Percentiles rank a stretch among this genome's conserved stretches.
phyloP scores from a whole-genome alignment of 164 flowering plant species.

The Piper longum region DNA sequence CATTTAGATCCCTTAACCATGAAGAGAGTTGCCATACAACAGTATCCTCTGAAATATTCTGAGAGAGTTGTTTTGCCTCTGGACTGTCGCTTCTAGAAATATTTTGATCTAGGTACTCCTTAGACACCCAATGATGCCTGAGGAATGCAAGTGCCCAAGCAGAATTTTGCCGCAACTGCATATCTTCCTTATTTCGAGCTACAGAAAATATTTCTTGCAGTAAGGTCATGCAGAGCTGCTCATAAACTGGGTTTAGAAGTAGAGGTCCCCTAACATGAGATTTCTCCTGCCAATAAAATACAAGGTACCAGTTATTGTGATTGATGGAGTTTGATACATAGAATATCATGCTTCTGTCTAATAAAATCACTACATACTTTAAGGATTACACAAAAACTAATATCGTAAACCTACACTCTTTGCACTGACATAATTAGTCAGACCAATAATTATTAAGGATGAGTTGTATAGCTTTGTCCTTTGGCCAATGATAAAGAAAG shows the following conservation, averaged over 20 bases:
- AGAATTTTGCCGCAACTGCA: conserved; percentile 59
- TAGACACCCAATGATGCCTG: conserved; percentile 38
- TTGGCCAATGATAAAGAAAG: no score
- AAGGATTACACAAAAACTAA: no score
- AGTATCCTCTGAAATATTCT: conserved; percentile 50
- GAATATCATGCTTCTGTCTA: no score
- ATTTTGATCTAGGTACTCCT: conserved; percentile 19
- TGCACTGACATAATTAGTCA: no score
- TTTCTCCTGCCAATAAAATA: conserved; percentile 31
- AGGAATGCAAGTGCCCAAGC: conserved; percentile 92
- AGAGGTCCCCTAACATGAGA: conserved; percentile 46
- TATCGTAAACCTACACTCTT: no score
- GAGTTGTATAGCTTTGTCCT: no score
- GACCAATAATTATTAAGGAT: no score
- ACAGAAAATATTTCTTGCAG: conserved; percentile 82
- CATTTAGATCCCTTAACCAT: conserved; percentile 55
- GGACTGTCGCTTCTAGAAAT: conserved; percentile 8
- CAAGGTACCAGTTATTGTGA: conserved; percentile 3
- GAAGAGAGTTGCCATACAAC: conserved; percentile 50
- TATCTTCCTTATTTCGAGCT: conserved; percentile 58
- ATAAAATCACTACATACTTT: no score
- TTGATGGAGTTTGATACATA: not conserved
- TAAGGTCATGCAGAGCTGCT: conserved; percentile 33
- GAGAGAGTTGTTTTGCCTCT: conserved; percentile 26
- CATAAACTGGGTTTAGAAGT: conserved; percentile 45